A percentile compares a stretch with the other conserved stretches of the same genome.
phyloP scores from a whole-genome alignment of 768 basidiomycete genomes.

The Lepiota brunneoincarnata region DNA sequence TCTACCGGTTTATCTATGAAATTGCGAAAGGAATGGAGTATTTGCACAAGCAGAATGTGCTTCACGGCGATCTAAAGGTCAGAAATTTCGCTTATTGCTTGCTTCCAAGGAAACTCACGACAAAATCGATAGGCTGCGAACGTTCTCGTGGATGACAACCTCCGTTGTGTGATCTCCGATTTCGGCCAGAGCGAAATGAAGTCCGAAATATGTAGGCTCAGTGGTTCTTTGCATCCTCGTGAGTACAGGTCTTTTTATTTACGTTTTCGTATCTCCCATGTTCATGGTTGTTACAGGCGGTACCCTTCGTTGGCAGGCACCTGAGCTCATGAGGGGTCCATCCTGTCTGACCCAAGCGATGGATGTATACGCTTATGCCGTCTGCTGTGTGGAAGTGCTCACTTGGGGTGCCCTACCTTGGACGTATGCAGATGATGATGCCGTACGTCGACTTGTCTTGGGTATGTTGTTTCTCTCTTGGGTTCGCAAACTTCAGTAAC shows the following conservation, averaged over 20 bases:
- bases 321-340: constrained; percentile 56
- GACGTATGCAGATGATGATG: constrained; percentile 46
- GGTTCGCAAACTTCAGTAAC: constrained; percentile 12
- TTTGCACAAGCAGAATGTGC: constrained; percentile 61
- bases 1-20: constrained; percentile 64
- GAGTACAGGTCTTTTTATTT: constrained; percentile 21
- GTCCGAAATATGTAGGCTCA: constrained; percentile 62
- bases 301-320: constrained; percentile 69
- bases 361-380: constrained; percentile 71
- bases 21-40: constrained; percentile 83
- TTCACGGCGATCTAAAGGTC: constrained; percentile 85
- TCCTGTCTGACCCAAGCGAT: constrained; percentile 47
- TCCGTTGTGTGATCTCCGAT: constrained; percentile 72
- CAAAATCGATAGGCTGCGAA: constrained; percentile 55
- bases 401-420: constrained; percentile 63
- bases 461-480: constrained; percentile 26
- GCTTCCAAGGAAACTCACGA: not conserved
- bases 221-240: constrained; percentile 48
- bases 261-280: not conserved
- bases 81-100: constrained; percentile 13
- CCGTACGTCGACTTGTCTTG: constrained; percentile 49
- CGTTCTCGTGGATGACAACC: constrained; percentile 67
- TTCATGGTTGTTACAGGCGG: constrained; percentile 39
- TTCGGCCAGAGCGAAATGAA: constrained; percentile 85
- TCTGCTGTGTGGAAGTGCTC: constrained; percentile 63